These are phyloP conservation scores for Hypericum androsaemum DNA, from an alignment of 345 rosid genomes.

Conservation along the genomic window DNA sequence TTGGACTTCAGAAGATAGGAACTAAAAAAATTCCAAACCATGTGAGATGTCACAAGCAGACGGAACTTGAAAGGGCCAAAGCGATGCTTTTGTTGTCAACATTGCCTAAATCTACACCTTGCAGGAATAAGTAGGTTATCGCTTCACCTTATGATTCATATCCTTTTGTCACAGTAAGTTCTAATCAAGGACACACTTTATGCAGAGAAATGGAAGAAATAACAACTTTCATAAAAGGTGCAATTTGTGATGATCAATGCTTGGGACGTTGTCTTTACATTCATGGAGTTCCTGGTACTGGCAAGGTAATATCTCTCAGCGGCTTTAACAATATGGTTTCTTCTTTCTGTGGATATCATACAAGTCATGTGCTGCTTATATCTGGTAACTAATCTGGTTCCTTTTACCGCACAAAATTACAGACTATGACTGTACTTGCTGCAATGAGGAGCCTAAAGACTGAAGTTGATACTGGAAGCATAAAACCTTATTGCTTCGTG, in stretches of 20 bases:
- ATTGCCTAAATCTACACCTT: slow-evolving; percentile 75
- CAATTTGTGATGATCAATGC: slow-evolving; percentile 79
- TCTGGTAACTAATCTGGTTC: slow-evolving; percentile 2
- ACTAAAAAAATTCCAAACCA: slow-evolving; percentile 77
- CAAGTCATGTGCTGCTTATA: slow-evolving; percentile 3
- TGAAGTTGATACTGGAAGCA: slow-evolving; percentile 71
- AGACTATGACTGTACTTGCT: slow-evolving; percentile 80
- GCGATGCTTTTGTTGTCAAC: slow-evolving; percentile 71
- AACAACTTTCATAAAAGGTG: slow-evolving; percentile 64
- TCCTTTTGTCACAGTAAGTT: background rate
- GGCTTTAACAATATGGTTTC: background rate
- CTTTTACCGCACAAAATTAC: slow-evolving; percentile 17
- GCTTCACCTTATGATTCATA: background rate
- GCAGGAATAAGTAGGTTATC: slow-evolving; percentile 58
- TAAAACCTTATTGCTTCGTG: slow-evolving; percentile 75
- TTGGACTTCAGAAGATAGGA: slow-evolving; percentile 81
- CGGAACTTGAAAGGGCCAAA: slow-evolving; percentile 85
- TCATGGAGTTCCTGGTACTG: slow-evolving; percentile 99
- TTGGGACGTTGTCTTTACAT: slow-evolving; percentile 84
- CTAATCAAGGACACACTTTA: slow-evolving; percentile 4
- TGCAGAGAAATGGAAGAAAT: slow-evolving; percentile 88
- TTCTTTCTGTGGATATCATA: slow-evolving; percentile 1
- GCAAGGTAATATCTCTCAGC: slow-evolving; percentile 44
- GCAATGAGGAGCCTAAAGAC: slow-evolving; percentile 75
- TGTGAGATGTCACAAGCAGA: slow-evolving; percentile 73